Evolutionary conservation across 108 stramenopile species (phyloP), one percentile per base, ranked within the genome.

Genomic region (Pseudonitzschia multiseries): DNA sequence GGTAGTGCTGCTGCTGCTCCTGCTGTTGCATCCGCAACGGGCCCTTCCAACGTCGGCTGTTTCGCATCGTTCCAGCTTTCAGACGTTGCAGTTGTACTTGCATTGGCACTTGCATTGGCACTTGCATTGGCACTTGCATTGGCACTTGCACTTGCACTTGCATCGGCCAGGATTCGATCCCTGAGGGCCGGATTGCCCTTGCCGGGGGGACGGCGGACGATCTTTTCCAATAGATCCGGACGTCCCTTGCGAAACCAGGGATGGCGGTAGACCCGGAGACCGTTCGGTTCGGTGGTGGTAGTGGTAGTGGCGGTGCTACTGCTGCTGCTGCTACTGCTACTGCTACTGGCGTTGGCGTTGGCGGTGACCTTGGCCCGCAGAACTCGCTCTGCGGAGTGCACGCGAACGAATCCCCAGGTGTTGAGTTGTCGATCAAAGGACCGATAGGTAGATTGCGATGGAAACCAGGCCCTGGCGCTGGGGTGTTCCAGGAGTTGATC

Each of bases 381-480:
- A 2, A n/a, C 29, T 14, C 17, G n/a, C 24, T 67, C 66, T n/a
- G 28, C 21, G 24, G n/a, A 0, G 26, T 26, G 27, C 21, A 14
- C 42, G 8, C 74, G 66, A 20, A 22, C 14, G 32, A 76, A 76
- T 61, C 75, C 75, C 75, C 75, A 76, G 26, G 18, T 50, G 43
- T 76, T 69, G 20, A 76, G 48, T n/a, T 50, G 46, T 14, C 75
- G 75, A 36, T 69, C 75, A 27, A 76, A 57, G 22, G 75, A 66
- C n/a, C 75, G 75, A 52, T 60, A 76, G 0, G 57, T 44, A 0
- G 68, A 61, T 63, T 76, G 75, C 4, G 43, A 24, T 0, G 74
- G 66, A 57, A 75, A 75, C 52, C 57, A 75, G 24, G 13, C 2
- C 44, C 57, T 4, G n/a, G 8, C 4, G 24, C 54, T 41, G 14